Evolutionary conservation across 2,329 filamentous ascomycete genomes (phyloP).

Genomic region (Atkinsonella hypoxylon): DNA sequence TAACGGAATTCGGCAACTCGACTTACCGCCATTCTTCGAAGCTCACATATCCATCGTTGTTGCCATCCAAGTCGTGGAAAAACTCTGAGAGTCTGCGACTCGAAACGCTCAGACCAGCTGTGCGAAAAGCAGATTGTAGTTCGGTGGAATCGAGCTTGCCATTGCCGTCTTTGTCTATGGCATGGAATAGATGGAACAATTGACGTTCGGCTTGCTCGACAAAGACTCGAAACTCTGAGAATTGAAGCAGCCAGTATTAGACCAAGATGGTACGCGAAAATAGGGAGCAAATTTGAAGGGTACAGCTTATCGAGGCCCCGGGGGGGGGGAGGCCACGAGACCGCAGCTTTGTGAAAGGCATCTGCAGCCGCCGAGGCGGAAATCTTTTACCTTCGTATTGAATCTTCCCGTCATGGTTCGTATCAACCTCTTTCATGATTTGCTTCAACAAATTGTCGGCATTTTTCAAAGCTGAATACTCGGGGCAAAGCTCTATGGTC

Average conservation of each 20-base stretch:
- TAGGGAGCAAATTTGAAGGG: neutral
- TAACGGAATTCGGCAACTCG: neutral
- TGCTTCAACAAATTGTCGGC: conserved; percentile 74
- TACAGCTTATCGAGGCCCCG: neutral
- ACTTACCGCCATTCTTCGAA: conserved; percentile 96
- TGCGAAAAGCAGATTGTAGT: conserved; percentile 64
- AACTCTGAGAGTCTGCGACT: conserved; percentile 69
- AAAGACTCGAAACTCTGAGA: conserved; percentile 74
- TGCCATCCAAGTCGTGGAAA: conserved; percentile 79
- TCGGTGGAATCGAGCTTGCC: conserved; percentile 82
- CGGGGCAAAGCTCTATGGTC: neutral
- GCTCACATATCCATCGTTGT: conserved; percentile 76
- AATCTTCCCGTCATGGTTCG: conserved; percentile 78
- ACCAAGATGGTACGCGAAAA: neutral
- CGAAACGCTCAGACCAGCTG: conserved; percentile 68
- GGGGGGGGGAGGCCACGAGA: neutral
- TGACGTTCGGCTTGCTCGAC: conserved; percentile 80
- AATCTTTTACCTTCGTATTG: conserved; percentile 62
- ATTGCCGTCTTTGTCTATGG: conserved; percentile 76
- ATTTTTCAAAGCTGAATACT: conserved; percentile 60
- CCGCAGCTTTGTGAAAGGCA: neutral
- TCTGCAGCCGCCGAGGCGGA: conserved; percentile 14
- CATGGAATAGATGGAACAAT: conserved; percentile 68
- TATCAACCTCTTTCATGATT: conserved; percentile 74
- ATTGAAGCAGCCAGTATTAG: neutral